Evolutionary conservation across 345 rosid genomes (phyloP).

Genomic region (Brassica juncea): DNA sequence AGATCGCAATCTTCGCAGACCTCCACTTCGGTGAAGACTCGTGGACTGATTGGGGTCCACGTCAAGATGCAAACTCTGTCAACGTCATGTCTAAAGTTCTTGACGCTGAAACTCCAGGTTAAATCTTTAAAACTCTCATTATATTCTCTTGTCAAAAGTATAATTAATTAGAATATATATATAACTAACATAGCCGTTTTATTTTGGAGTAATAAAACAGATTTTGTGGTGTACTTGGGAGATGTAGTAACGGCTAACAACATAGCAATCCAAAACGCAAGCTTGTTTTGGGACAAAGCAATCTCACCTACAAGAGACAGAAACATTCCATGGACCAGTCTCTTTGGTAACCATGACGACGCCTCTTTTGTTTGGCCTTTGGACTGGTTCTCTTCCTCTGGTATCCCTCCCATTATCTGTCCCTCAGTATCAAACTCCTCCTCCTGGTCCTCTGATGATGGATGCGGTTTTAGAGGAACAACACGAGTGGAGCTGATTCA

Average conservation of each 20-base stretch:
- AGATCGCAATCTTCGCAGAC: slow-evolving; percentile 72
- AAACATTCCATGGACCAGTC: slow-evolving; percentile 71
- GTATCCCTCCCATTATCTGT: slow-evolving; percentile 66
- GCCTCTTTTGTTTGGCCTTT: slow-evolving; percentile 77
- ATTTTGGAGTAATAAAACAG: slow-evolving; percentile 38
- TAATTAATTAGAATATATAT: neutral
- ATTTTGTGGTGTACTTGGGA: slow-evolving; percentile 84
- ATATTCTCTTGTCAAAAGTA: neutral
- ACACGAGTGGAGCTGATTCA: slow-evolving; percentile 58
- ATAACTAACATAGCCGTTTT: neutral
- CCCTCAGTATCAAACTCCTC: slow-evolving; percentile 43
- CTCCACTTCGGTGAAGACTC: slow-evolving; percentile 78
- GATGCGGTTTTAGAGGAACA: slow-evolving; percentile 60
- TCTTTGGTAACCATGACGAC: slow-evolving; percentile 91
- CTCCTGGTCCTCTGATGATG: neutral
- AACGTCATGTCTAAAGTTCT: slow-evolving; percentile 66
- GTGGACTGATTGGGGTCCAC: slow-evolving; percentile 81
- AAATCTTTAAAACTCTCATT: neutral
- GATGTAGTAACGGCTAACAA: slow-evolving; percentile 87
- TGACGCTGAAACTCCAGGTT: slow-evolving; percentile 65
- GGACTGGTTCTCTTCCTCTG: slow-evolving; percentile 77
- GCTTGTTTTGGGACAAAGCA: slow-evolving; percentile 79
- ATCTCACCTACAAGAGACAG: slow-evolving; percentile 68
- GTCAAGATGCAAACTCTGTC: slow-evolving; percentile 60
- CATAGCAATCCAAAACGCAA: slow-evolving; percentile 69